Evolutionary conservation across 73 alveolate species (phyloP), one percentile per base, ranked within the genome.

Genomic region (Paramecium sonneborni): DNA sequence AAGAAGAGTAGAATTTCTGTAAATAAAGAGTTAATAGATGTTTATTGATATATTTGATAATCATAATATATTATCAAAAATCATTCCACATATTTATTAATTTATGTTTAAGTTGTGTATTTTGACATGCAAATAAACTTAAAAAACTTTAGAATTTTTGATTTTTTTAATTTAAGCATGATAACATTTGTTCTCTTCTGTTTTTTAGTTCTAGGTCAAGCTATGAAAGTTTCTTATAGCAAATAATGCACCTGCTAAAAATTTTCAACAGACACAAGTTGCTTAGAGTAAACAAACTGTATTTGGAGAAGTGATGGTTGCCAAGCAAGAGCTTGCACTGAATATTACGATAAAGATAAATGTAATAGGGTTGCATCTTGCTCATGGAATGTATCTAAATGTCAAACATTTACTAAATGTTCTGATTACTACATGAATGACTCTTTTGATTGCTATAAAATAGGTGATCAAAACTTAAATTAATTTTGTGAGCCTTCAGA

Each of bases 351-450:
- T 62, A 62, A 26, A 6, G 84, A 62, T 4, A 62, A 62, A 18
- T 72, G 86, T 72, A 38, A 72, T 72, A 21, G 32, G 20, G 30
- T 21, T 34, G 38, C 86, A 28, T 28, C 55, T 30, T 72, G 86
- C 26, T 32, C 86, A 35, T 72, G 86, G 86, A 35, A 32, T 14
- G 18, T 34, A 34, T 20, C 58, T 14, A 38, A 41, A 34, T 72
- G 86, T 15, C n/a, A 34, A n/a, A 72, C 11, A 14, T 72, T 72
- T 30, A 72, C 86, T 72, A 34, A 72, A 72, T 72, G 86, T 38
- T n/a, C 55, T 1, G 35, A 72, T 37, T 72, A 34, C 34, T 72
- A 5, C 15, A 21, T 38, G 44, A 37, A 72, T 30, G 86, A 72
- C 35, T 18, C 86, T 72, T 72, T 12, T 72, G 86, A 72, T 72